Evolutionary conservation across 768 basidiomycete genomes (phyloP), one percentile per base, ranked within the genome.

Genomic region (Panaeolus cyanescens): DNA sequence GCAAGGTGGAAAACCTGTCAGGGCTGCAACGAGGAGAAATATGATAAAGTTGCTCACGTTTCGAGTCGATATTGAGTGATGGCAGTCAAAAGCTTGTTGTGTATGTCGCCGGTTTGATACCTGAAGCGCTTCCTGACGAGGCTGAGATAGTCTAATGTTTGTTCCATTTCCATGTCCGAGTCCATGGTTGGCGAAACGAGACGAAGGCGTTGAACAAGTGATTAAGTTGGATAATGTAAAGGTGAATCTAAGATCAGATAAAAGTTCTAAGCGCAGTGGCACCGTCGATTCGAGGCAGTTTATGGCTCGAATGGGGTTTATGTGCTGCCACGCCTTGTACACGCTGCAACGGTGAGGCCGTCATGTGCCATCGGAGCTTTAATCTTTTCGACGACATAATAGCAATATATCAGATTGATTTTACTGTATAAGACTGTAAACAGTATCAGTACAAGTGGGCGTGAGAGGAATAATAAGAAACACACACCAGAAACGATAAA

Each of bases 361-460:
- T 50, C 45, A 50, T 50, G 45, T 50, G 45, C 45, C 45, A 50
- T 50, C 45, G 45, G 45, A 50, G 45, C 45, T 50, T 50, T 50
- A 50, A 50, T 50, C 22, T 50, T 50, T 28, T 50, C 22, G 45
- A 50, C 45, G 25, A 50, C 45, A 50, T 50, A 50, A 50, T 50
- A 28, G 45, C 45, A 50, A 50, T 50, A 50, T 50, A 30, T 50
- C 45, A 30, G 22, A 50, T 50, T 22, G 15, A 20, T 25, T 13
- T 28, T 28, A 28, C 7, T 50, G 45, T 50, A 28, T 22, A 50
- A 9, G 12, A 28, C 45, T 50, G 45, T 42, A 22, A 39, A 22
- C 8, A 20, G 7, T 6, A 13, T 30, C 15, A 30, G 45, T 28
- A 12, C 25, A 30, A 12, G 5, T 5, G 25, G 45, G 45, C 45